Percentiles rank a stretch among this genome's conserved stretches.
Conservation (phyloP, 1,284 basidiomycete genomes). For the Gastroboletus turbinatus region DNA sequence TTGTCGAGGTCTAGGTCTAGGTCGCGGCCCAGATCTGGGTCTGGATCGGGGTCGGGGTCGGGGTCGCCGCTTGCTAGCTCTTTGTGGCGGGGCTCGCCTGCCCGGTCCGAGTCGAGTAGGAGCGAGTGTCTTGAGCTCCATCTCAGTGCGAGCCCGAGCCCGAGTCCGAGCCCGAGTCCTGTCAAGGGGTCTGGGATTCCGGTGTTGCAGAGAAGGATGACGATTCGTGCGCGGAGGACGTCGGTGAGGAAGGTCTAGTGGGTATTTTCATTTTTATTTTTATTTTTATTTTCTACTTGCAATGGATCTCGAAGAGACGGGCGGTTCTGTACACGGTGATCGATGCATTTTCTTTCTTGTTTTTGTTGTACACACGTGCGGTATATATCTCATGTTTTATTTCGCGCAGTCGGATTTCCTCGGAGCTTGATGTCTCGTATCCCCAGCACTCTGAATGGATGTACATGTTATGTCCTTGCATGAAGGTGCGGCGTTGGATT, state of each 20-base stretch:
- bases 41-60: neutral
- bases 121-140: constrained; percentile 9
- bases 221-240: constrained; percentile 27
- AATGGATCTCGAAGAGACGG: neutral
- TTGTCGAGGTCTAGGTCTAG: constrained; percentile 9
- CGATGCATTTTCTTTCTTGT: neutral
- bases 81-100: constrained; percentile 21
- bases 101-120: constrained; percentile 16
- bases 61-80: constrained; percentile 8
- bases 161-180: constrained; percentile 22
- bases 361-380: neutral
- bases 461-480: neutral
- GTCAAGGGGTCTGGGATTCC: constrained; percentile 31
- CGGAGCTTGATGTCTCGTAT: neutral
- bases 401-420: neutral
- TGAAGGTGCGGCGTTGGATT: no score
- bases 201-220: constrained; percentile 30
- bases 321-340: neutral
- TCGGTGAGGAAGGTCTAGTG: constrained; percentile 21
- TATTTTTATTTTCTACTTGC: neutral
- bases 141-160: neutral
- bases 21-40: neutral
- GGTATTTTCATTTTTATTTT: neutral
- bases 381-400: neutral
- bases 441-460: neutral